Evolutionary conservation across 768 basidiomycete species (phyloP), one percentile per base, ranked within the genome.

Genomic region (Mycena floridula): DNA sequence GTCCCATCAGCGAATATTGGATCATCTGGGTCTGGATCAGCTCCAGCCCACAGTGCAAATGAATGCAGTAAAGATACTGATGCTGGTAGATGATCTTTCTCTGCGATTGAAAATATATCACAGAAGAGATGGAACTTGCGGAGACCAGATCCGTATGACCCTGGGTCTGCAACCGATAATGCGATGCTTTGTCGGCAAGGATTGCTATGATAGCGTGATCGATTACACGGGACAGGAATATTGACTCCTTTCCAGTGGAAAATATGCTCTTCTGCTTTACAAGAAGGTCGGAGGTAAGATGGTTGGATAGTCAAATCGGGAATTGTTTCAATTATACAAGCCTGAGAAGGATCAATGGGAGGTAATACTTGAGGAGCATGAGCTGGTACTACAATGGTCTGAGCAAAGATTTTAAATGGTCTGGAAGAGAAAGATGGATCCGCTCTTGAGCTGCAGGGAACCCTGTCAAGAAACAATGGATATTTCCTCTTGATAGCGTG

Each of bases 201-300:
- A 57, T 53, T 5, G 61, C 61, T 7, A 62, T 44, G 13, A 58
- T 27, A 0, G 63, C 61, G 28, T 52, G 7, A 12, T 53, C 28
- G 7, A 67, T 45, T 4, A 49, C 51, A 0, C 50, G 39, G 0
- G 50, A 42, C 2, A 61, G 61, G 57, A 0, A 45, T 39, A 43
- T 63, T 59, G 0, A 67, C 53, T 0, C 69, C 69, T 22, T 40
- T 52, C 68, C 68, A 70, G 7, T 11, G 12, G 46, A 60, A 57
- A 25, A 62, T 52, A 5, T 55, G 45, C 37, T 62, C 50, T 11
- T 43, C 42, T 7, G 61, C 59, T 9, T 24, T 35, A 41, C 61
- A 59, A 21, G 27, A 30, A 3, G 59, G 61, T 1, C 53, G 54
- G 0, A 65, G 53, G 0, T 45, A 39, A 1, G 57, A 63, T 2